These are phyloP conservation scores for Penicillium roqueforti DNA, from an alignment of 495 filamentous ascomycete species.

Conservation along the genomic window DNA sequence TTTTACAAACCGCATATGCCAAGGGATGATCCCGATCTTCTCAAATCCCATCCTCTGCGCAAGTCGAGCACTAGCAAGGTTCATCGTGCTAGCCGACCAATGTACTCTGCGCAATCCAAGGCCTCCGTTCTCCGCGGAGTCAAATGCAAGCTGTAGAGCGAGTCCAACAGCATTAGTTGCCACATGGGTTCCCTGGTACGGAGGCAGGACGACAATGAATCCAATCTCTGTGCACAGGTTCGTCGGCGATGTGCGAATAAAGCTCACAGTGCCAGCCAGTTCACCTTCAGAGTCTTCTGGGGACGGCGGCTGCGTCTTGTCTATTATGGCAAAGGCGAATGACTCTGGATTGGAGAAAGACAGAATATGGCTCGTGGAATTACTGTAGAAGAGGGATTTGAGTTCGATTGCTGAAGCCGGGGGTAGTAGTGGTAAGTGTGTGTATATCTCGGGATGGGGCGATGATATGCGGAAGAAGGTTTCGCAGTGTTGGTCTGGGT, in stretches of 20 bases:
- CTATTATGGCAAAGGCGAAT: slow-evolving; percentile 23
- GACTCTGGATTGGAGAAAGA: slow-evolving; percentile 21
- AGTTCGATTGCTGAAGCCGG: slow-evolving; percentile 8
- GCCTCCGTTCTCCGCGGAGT: slow-evolving; percentile 7
- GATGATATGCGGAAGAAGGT: slow-evolving; percentile 18
- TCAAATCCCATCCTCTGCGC: slow-evolving; percentile 24
- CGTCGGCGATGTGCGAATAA: slow-evolving; percentile 12
- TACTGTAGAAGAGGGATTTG: slow-evolving; percentile 11
- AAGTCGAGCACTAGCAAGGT: slow-evolving; percentile 15
- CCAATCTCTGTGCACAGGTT: slow-evolving; percentile 21
- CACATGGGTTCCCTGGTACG: slow-evolving; percentile 23
- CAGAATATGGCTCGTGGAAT: slow-evolving; percentile 6
- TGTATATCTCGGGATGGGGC: slow-evolving; percentile 16
- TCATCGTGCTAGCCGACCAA: slow-evolving; percentile 18
- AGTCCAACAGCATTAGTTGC: slow-evolving; percentile 21
- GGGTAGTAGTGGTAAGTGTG: slow-evolving; percentile 13
- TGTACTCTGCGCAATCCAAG: slow-evolving; percentile 18
- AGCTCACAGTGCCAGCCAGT: slow-evolving; percentile 21
- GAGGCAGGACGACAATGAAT: slow-evolving; percentile 22
- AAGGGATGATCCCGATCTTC: slow-evolving; percentile 13
- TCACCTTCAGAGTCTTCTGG: slow-evolving; percentile 21
- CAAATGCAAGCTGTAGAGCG: slow-evolving; percentile 12
- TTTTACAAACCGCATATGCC: slow-evolving; percentile 22
- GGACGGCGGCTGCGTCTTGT: slow-evolving; percentile 19
- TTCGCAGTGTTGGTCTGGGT: slow-evolving; percentile 12